phyloP scores from a whole-genome alignment of 2,329 filamentous ascomycete species.

The Dactylellina haptotyla region DNA sequence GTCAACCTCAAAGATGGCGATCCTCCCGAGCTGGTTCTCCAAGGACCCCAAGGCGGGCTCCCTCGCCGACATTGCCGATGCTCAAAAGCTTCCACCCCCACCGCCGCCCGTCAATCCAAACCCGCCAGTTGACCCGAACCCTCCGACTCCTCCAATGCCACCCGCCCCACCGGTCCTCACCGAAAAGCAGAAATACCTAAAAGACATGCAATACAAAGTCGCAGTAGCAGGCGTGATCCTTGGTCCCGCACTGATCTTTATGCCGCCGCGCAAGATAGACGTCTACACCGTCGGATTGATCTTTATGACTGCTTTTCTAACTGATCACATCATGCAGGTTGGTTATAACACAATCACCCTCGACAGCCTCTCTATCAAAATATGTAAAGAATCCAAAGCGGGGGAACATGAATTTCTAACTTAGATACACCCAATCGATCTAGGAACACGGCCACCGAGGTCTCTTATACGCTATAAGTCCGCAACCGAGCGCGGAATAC shows the following conservation, averaged over 20 bases:
- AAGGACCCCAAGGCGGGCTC: slow-evolving; percentile 21
- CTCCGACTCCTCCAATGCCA: slow-evolving; percentile 3
- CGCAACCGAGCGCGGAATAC: slow-evolving; percentile 9
- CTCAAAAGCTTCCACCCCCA: background rate
- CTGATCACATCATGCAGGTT: slow-evolving; percentile 33
- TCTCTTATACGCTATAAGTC: slow-evolving; percentile 27
- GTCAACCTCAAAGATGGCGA: slow-evolving; percentile 4
- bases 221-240: slow-evolving; percentile 66
- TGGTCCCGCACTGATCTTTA: slow-evolving; percentile 67
- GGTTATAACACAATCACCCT: background rate
- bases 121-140: background rate
- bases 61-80: background rate
- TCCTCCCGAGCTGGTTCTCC: slow-evolving; percentile 24
- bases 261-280: slow-evolving; percentile 73
- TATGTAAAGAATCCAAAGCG: background rate
- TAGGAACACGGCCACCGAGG: slow-evolving; percentile 51
- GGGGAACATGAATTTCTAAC: background rate
- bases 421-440: background rate
- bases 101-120: background rate
- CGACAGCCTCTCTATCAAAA: background rate
- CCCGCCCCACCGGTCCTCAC: slow-evolving; percentile 45
- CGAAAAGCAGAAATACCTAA: slow-evolving; percentile 56
- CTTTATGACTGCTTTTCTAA: slow-evolving; percentile 14
- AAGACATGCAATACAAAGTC: slow-evolving; percentile 62
- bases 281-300: slow-evolving; percentile 57